Evolutionary conservation across 371 early-diverging fungal genomes (phyloP).

Genomic region (Circinella umbellata): DNA sequence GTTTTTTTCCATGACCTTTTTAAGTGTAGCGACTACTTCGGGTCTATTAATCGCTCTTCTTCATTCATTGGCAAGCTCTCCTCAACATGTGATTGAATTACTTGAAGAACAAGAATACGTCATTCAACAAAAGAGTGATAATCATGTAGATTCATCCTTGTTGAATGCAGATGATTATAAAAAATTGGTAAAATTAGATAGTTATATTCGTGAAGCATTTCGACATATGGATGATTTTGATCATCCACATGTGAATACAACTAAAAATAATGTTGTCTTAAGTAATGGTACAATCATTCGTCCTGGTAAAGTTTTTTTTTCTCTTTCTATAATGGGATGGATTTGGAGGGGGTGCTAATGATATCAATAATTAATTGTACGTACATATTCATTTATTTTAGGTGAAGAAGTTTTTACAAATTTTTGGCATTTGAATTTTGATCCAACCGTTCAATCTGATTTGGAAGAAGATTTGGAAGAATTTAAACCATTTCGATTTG

Average conservation of each 20-base stretch:
- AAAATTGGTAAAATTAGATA: slow-evolving; percentile 51
- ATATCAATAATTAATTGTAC: neutral
- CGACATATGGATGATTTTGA: slow-evolving; percentile 27
- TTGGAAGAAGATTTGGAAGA: slow-evolving; percentile 27
- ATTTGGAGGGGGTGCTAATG: too few species aligned
- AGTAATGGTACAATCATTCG: slow-evolving; percentile 45
- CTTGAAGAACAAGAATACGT: slow-evolving; percentile 45
- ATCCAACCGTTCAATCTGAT: slow-evolving; percentile 22
- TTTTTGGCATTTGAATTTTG: slow-evolving; percentile 24
- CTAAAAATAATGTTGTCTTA: slow-evolving; percentile 31
- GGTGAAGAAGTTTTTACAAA: slow-evolving; percentile 41
- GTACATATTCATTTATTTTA: neutral
- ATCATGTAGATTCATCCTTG: neutral
- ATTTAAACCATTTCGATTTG: slow-evolving; percentile 53
- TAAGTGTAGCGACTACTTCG: slow-evolving; percentile 38
- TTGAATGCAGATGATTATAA: slow-evolving; percentile 34
- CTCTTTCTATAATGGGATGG: too few species aligned
- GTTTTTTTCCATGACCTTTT: slow-evolving; percentile 38
- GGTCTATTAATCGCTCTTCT: neutral
- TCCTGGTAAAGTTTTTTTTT: slow-evolving; percentile 42
- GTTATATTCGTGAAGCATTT: slow-evolving; percentile 51
- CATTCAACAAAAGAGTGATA: slow-evolving; percentile 20
- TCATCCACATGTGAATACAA: slow-evolving; percentile 34
- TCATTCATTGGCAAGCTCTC: neutral
- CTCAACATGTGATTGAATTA: slow-evolving; percentile 27